Conservation (phyloP, 441 rosid genomes). For the Croton laevigatus region DNA sequence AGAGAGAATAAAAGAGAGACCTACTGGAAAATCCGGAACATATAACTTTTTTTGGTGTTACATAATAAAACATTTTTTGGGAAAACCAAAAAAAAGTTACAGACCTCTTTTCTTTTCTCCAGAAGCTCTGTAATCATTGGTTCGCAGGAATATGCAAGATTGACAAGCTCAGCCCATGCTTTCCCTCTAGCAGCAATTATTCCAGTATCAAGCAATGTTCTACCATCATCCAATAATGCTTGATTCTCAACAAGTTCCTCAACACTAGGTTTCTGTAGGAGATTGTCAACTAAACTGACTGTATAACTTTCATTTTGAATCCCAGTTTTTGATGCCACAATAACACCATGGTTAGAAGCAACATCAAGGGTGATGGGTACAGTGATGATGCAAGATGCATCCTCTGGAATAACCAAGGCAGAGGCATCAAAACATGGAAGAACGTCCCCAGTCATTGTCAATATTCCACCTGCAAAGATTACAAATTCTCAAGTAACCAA, state of each 20-base stretch:
- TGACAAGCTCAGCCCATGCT: conserved; percentile 82
- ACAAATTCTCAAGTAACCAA: conserved; percentile 1
- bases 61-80: neutral
- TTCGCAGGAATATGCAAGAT: conserved; percentile 72
- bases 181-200: conserved; percentile 84
- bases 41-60: neutral
- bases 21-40: neutral
- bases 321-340: conserved; percentile 66
- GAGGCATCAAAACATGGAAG: conserved; percentile 97
- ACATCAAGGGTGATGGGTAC: conserved; percentile 93
- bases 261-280: conserved; percentile 79
- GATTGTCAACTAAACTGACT: conserved; percentile 67
- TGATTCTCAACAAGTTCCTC: conserved; percentile 64
- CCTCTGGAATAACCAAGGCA: conserved; percentile 66
- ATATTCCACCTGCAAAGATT: conserved; percentile 66
- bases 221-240: conserved; percentile 83
- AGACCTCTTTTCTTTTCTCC: conserved; percentile 58
- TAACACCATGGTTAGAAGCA: conserved; percentile 93
- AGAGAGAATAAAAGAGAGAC: too few relatives aligned
- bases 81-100: conserved; percentile 25
- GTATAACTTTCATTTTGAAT: conserved; percentile 33
- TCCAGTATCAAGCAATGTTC: conserved; percentile 90
- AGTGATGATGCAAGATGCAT: conserved; percentile 78
- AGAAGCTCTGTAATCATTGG: conserved; percentile 72
- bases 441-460: conserved; percentile 97